Evolutionary conservation across 1,284 basidiomycete species (phyloP).

Genomic region (Phaffia rhodozyma): DNA sequence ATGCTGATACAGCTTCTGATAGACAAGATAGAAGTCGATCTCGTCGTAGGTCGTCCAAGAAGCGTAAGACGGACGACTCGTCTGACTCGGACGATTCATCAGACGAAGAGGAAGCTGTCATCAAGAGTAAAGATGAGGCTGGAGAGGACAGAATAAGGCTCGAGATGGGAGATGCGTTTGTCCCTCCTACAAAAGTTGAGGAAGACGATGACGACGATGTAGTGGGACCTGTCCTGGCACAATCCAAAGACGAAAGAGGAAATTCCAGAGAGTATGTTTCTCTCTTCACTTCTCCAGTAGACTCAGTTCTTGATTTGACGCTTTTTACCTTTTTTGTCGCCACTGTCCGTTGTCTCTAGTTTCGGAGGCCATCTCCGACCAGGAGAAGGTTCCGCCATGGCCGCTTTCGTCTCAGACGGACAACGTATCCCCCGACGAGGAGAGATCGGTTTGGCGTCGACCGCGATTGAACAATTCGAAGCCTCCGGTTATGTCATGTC

Average conservation of each 20-base stretch:
- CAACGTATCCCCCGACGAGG: conserved; percentile 92
- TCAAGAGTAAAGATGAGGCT: conserved; percentile 35
- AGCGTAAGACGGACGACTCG: conserved; percentile 41
- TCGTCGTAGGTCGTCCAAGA: conserved; percentile 37
- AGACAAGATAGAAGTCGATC: conserved; percentile 14
- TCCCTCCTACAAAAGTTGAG: conserved; percentile 28
- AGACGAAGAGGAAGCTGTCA: conserved; percentile 16
- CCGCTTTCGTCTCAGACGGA: conserved; percentile 80
- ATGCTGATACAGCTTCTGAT: conserved; percentile 20
- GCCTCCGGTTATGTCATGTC: conserved; percentile 95
- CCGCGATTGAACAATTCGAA: conserved; percentile 79
- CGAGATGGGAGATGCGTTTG: conserved; percentile 6
- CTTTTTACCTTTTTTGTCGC: conserved; percentile 30
- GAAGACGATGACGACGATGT: conserved; percentile 52
- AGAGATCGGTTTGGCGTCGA: conserved; percentile 84
- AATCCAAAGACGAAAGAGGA: conserved; percentile 27
- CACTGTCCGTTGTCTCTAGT: not conserved
- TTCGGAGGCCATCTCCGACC: conserved; percentile 60
- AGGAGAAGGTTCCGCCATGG: conserved; percentile 95
- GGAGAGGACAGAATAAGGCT: conserved; percentile 22
- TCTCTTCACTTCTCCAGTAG: conserved; percentile 25
- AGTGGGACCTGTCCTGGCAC: conserved; percentile 48
- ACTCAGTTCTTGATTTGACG: conserved; percentile 41
- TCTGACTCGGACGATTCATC: conserved; percentile 1
- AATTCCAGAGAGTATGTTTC: conserved; percentile 25